Conservation (phyloP, 192 early-diverging fungal genomes). For the Chytriomyces hyalinus region DNA sequence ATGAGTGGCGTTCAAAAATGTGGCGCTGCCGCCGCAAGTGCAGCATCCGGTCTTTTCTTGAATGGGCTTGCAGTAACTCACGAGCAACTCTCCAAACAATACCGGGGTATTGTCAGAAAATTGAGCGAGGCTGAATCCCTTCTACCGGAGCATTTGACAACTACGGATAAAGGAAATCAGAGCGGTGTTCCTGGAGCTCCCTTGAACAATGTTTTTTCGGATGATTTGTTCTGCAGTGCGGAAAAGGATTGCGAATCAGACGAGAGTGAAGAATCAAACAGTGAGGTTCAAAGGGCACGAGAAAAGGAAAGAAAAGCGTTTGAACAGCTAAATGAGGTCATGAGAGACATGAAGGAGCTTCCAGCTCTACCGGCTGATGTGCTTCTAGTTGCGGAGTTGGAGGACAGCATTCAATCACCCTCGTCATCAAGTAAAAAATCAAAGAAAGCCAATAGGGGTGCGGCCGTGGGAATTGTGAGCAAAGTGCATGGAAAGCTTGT, state of each 20-base stretch:
- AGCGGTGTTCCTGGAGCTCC: not conserved
- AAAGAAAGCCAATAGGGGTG: not conserved
- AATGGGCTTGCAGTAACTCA: slow-evolving; percentile 8
- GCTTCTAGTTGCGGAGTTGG: not conserved
- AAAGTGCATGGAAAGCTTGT: not conserved
- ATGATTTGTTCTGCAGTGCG: not conserved
- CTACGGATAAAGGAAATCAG: not conserved
- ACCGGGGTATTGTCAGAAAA: slow-evolving; percentile 17
- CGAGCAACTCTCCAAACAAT: not conserved
- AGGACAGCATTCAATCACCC: not conserved
- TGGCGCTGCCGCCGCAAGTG: not conserved
- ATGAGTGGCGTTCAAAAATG: slow-evolving; percentile 5
- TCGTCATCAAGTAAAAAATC: not conserved
- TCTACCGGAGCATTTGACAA: slow-evolving; percentile 12
- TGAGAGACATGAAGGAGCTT: slow-evolving; percentile 20
- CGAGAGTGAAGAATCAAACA: not conserved
- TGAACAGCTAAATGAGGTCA: slow-evolving; percentile 21
- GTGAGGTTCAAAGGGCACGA: not conserved
- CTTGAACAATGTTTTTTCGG: not conserved
- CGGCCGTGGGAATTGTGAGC: not conserved
- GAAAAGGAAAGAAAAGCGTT: not conserved
- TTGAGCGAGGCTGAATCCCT: slow-evolving; percentile 9
- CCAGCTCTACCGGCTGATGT: not conserved
- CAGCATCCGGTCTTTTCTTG: not conserved
- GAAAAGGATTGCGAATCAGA: not conserved